A percentile compares a stretch with the other conserved stretches of the same genome.
Evolutionary conservation across 225 moss, liverwort and hornwort genomes (phyloP).

Genomic region (Pseudisothecium myosuroides): DNA sequence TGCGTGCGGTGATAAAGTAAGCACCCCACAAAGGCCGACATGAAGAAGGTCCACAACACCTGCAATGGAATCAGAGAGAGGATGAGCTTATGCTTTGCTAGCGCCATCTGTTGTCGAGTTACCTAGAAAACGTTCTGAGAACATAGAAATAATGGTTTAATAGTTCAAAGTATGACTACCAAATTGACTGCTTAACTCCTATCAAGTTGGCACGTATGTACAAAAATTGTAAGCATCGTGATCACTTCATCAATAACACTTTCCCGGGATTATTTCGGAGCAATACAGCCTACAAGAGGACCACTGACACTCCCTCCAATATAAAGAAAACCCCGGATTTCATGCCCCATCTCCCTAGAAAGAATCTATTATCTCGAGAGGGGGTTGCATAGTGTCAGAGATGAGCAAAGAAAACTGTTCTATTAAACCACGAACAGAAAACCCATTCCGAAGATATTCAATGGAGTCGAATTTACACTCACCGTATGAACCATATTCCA

Average conservation of each 20-base stretch:
- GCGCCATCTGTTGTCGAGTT: not conserved
- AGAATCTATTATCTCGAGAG: not conserved
- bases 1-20: conserved; percentile 66
- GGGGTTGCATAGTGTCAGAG: not conserved
- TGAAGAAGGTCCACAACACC: conserved; percentile 82
- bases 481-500: conserved; percentile 77
- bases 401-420: not conserved
- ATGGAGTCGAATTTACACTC: conserved; percentile 4
- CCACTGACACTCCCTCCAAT: not conserved
- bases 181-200: not conserved
- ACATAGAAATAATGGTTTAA: not conserved
- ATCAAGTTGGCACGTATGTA: not conserved
- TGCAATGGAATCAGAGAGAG: conserved; percentile 14
- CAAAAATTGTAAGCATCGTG: not conserved
- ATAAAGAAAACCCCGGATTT: not conserved
- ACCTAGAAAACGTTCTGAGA: not conserved
- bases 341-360: not conserved
- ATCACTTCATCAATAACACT: not conserved
- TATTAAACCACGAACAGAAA: not conserved
- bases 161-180: not conserved
- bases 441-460: not conserved
- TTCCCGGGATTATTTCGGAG: not conserved
- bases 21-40: conserved; percentile 79
- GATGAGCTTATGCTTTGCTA: conserved; percentile 2
- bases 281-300: not conserved